Percentiles rank a stretch among this genome's conserved stretches.
These are phyloP conservation scores for Candida ulmi DNA, from an alignment of 805 yeast genomes.

Conservation along the genomic window DNA sequence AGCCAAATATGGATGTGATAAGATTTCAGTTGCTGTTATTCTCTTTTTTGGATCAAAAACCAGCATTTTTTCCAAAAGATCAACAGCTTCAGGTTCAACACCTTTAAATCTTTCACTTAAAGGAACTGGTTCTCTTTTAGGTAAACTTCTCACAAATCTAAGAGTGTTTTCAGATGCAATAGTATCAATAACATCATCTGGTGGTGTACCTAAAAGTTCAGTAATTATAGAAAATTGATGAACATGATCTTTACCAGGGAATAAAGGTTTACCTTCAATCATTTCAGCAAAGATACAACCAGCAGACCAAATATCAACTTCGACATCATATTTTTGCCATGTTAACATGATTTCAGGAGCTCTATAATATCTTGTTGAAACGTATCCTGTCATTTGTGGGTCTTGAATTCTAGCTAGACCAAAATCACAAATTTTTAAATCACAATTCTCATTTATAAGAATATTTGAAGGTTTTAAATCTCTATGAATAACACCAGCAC, in stretches of 20 bases:
- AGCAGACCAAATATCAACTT: conserved; percentile 97
- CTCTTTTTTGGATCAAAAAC: conserved; percentile 94
- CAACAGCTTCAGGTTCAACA: conserved; percentile 83
- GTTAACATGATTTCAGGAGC: conserved; percentile 99
- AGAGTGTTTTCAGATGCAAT: conserved; percentile 94
- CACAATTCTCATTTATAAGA: conserved; percentile 84
- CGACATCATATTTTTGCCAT: conserved; percentile 96
- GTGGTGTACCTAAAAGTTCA: conserved; percentile 94
- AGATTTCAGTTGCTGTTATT: conserved; percentile 86
- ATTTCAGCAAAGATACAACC: conserved; percentile 97
- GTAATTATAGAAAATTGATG: conserved; percentile 97
- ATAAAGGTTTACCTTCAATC: conserved; percentile 94
- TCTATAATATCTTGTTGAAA: conserved; percentile 89
- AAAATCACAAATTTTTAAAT: conserved; percentile 85
- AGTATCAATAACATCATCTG: conserved; percentile 91
- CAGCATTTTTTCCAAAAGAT: conserved; percentile 81
- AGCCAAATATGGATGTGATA: conserved; percentile 84
- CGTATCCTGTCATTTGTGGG: conserved; percentile 99
- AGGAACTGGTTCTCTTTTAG: conserved; percentile 89
- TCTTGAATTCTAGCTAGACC: conserved; percentile 97
- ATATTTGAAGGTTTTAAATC: conserved; percentile 85
- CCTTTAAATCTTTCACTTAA: conserved; percentile 73
- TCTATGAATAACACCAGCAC: conserved; percentile 88
- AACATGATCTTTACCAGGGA: conserved; percentile 98
- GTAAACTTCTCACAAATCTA: conserved; percentile 89